Percentiles rank a stretch among this genome's conserved stretches.
Conservation (phyloP, 768 basidiomycete genomes). For the Pisolithus microcarpus region DNA sequence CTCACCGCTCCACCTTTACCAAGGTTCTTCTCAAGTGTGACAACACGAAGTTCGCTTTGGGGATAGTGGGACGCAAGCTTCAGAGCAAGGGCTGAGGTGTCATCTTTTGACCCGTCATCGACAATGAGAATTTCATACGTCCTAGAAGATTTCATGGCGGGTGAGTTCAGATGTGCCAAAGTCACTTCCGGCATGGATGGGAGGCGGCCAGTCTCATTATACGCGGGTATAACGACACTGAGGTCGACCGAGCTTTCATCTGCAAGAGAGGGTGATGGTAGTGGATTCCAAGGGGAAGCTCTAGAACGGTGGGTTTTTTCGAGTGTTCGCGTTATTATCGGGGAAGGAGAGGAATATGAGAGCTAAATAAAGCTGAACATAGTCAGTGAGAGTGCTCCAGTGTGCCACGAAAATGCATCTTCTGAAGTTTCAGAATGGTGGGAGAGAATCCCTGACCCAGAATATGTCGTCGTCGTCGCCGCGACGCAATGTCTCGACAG, state of each 20-base stretch:
- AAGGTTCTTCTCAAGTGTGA: constrained; percentile 70
- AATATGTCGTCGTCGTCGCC: constrained; percentile 59
- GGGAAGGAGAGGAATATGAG: constrained; percentile 67
- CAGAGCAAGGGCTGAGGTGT: constrained; percentile 60
- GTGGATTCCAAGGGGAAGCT: constrained; percentile 45
- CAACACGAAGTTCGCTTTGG: constrained; percentile 62
- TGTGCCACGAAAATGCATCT: constrained; percentile 2
- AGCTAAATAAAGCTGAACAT: constrained; percentile 54
- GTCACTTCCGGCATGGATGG: constrained; percentile 76
- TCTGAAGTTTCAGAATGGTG: constrained; percentile 30
- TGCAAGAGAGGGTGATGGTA: constrained; percentile 49
- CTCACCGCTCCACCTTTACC: constrained; percentile 93
- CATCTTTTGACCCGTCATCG: constrained; percentile 85
- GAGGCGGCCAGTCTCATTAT: constrained; percentile 80
- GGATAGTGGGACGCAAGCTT: constrained; percentile 51
- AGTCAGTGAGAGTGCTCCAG: constrained; percentile 7
- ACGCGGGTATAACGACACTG: constrained; percentile 83
- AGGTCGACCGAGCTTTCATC: constrained; percentile 60
- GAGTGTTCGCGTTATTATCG: constrained; percentile 54
- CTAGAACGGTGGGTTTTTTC: constrained; percentile 65
- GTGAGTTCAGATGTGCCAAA: constrained; percentile 51
- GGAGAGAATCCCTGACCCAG: constrained; percentile 41
- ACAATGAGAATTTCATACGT: constrained; percentile 81
- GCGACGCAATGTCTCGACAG: constrained; percentile 41
- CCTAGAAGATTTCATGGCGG: constrained; percentile 30